Base-by-base conservation (phyloP, 2,329 filamentous ascomycete genomes). In the Metarhizium humberi region DNA sequence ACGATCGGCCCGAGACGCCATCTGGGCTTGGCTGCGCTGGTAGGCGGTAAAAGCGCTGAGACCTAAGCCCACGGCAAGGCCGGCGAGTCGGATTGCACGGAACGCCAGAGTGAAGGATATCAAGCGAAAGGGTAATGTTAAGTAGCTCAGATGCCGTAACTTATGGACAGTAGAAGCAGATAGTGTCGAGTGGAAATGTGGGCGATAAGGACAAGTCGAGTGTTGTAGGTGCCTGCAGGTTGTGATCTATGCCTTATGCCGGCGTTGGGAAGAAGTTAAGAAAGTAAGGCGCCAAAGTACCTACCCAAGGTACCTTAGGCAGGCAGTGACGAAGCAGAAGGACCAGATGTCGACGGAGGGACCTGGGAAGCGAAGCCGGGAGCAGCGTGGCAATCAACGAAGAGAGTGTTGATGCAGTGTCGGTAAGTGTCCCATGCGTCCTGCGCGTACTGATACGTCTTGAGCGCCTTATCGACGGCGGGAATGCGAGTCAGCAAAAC, bases 31-130 rank as follows among this genome's bases (percentile, higher is more conserved):
- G 58, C 71, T 71, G 60, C 71, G 74, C 63, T 78, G 75, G 64
- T 78, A 78, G 54, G 78, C 77, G 64, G 78, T 75, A 60, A 84
- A 67, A 66, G 79, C 80, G 66, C 79, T 76, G 57, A 83, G 69
- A 67, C 80, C 81, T 59, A 84, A 75, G 73, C 81, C 80, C 60
- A 81, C 71, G 69, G 76, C 75, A 64, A 84, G 74, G 71, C 79
- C 78, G 61, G 73, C 72, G 57, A 76, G 71, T 67, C 79, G 75
- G 58, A 83, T 63, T 51, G 76, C 77, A 69, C 79, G 75, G 67
- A 75, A 80, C 70, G 80, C 80, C 79, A 82, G 72, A 58, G 52
- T 81, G 75, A 55, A 53, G n/a, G 10, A 30, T 43, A 13, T 11
- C 13, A 6, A 8, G 11, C 38, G 50, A 43, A 38, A 16, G 2